Evolutionary conservation across 169 alveolate genomes (phyloP).

Genomic region (Theileria orientalis): DNA sequence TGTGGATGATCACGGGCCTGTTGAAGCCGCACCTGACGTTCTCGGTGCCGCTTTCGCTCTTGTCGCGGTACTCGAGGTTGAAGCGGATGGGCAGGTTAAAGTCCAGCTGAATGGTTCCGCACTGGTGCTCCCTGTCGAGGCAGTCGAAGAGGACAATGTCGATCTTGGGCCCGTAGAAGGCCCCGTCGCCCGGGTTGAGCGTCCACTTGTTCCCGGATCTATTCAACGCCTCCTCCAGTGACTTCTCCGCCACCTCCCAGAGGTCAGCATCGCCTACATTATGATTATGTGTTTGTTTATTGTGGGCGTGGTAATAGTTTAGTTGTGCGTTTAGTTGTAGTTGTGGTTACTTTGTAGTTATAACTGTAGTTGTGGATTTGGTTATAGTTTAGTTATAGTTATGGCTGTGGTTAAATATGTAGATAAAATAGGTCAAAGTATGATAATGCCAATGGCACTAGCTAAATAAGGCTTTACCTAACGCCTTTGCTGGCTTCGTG

Average conservation of each 20-base stretch:
- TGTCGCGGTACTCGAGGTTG: slow-evolving; percentile 93
- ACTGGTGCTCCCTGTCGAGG: slow-evolving; percentile 94
- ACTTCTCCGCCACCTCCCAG: slow-evolving; percentile 96
- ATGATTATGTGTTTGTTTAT: too few relatives aligned
- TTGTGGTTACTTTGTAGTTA: too few relatives aligned
- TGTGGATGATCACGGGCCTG: slow-evolving; percentile 97
- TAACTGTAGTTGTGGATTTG: too few relatives aligned
- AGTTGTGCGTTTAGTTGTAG: too few relatives aligned
- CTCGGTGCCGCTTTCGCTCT: slow-evolving; percentile 60
- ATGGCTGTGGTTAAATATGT: too few relatives aligned
- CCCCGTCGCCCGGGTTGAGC: slow-evolving; percentile 98
- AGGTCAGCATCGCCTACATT: slow-evolving; percentile 85
- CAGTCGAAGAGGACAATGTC: slow-evolving; percentile 96
- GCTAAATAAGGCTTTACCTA: slow-evolving; percentile 36
- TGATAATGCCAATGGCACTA: too few relatives aligned
- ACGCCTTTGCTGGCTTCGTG: slow-evolving; percentile 94
- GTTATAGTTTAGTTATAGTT: too few relatives aligned
- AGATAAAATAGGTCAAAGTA: too few relatives aligned
- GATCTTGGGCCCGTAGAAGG: slow-evolving; percentile 99
- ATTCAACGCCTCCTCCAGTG: slow-evolving; percentile 90
- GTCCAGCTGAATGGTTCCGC: slow-evolving; percentile 99
- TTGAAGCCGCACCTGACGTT: slow-evolving; percentile 82
- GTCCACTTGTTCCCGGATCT: slow-evolving; percentile 90
- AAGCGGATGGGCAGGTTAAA: slow-evolving; percentile 97
- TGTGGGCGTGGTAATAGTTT: too few relatives aligned